phyloP scores from a whole-genome alignment of 495 filamentous ascomycete genomes.

The Antarctomyces pellizariae region DNA sequence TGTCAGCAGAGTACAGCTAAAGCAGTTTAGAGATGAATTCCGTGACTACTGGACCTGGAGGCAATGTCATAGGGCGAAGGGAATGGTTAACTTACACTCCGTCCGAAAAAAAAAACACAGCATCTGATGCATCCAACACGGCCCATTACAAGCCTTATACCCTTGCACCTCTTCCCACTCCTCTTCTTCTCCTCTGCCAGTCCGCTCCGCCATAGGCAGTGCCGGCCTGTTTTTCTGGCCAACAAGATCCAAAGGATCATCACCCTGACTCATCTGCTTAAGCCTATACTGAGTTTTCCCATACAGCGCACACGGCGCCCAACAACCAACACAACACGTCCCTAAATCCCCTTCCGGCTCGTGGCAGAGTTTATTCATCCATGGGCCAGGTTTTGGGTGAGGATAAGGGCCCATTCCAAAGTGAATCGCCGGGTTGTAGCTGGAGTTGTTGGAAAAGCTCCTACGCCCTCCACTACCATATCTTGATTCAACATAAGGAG shows the following conservation, averaged over 20 bases:
- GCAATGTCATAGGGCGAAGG: not conserved
- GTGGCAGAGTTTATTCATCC: constrained; percentile 8
- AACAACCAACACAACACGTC: constrained; percentile 9
- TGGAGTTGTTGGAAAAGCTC: too few species aligned
- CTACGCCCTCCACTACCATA: too few species aligned
- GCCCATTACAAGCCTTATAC: constrained; percentile 4
- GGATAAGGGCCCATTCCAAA: too few species aligned
- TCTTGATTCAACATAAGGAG: too few species aligned
- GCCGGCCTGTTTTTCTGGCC: too few species aligned
- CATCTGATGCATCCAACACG: constrained; percentile 3
- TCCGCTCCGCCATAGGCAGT: too few species aligned
- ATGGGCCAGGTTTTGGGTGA: too few species aligned
- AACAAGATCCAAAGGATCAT: constrained; percentile 6
- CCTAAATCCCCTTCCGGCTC: constrained; percentile 7
- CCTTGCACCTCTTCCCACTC: too few species aligned
- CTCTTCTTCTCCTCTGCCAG: too few species aligned
- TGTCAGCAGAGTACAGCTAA: constrained; percentile 1
- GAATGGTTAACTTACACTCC: constrained; percentile 1
- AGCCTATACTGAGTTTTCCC: constrained; percentile 12
- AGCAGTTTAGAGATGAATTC: constrained; percentile 4
- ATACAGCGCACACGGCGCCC: constrained; percentile 8
- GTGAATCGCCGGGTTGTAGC: too few species aligned
- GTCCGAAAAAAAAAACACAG: not conserved
- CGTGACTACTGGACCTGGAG: not conserved
- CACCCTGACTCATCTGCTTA: constrained; percentile 2